Percentiles rank a stretch among this genome's conserved stretches.
Evolutionary conservation across 805 yeast species (phyloP).

Genomic region (Wickerhamomyces queroliae): DNA sequence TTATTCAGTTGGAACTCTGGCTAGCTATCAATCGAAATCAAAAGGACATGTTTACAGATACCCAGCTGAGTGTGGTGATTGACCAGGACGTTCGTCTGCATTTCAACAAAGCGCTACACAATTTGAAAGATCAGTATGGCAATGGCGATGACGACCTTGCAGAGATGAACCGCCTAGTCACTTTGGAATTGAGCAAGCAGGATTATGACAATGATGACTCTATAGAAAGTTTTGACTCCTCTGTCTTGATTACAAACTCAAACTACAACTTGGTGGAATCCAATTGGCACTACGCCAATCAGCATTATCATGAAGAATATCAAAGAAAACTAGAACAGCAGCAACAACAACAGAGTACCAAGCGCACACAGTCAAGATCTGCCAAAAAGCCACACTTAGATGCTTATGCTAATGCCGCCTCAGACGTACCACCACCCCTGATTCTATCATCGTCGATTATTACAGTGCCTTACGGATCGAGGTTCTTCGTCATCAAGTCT

Average conservation of each 20-base stretch:
- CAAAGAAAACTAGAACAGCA: not conserved
- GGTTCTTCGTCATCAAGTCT: constrained; percentile 51
- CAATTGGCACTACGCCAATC: not conserved
- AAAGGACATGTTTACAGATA: no score
- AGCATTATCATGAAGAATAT: not conserved
- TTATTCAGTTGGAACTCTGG: not conserved
- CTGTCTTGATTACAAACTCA: not conserved
- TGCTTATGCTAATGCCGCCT: no score
- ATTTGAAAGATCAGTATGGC: no score
- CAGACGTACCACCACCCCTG: not conserved
- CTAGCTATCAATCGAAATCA: no score
- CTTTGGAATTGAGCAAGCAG: not conserved
- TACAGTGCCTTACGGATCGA: constrained; percentile 25
- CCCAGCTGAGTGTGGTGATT: no score
- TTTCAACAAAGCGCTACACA: no score
- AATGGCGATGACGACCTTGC: no score
- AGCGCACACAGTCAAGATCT: not conserved
- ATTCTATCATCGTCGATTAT: constrained; percentile 10
- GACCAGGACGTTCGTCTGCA: no score
- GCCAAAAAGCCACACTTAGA: not conserved
- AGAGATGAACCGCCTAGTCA: not conserved
- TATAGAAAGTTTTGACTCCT: not conserved
- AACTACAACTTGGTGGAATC: not conserved
- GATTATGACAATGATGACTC: not conserved
- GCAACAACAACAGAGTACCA: not conserved